Conservation (phyloP, 495 filamentous ascomycete species). For the Penicillium egyptiacum region DNA sequence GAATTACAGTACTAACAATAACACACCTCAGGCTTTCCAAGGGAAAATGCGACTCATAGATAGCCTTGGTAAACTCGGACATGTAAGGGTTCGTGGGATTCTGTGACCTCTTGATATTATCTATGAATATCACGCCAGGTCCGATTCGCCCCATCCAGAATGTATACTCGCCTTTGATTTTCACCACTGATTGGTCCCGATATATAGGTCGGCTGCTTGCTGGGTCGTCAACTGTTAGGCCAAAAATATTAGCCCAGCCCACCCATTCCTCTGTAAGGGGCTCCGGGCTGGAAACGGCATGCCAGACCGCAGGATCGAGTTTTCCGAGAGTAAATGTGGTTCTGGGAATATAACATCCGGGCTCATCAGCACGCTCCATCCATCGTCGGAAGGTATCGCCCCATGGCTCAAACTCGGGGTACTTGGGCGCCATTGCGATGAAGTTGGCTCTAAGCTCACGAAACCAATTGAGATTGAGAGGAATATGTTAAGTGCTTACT, state of each 20-base stretch:
- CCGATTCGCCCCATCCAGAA: not conserved
- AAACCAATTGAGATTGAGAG: not conserved
- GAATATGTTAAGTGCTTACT: not conserved
- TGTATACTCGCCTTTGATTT: not conserved
- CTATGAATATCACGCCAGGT: slow-evolving; percentile 3
- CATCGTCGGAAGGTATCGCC: not conserved
- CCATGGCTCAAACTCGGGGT: not conserved
- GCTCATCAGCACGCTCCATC: not conserved
- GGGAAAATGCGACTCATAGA: slow-evolving; percentile 2
- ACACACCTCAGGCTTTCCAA: not conserved
- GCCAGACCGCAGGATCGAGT: not conserved
- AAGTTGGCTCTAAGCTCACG: not conserved
- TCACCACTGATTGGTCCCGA: not conserved
- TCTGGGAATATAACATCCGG: not conserved
- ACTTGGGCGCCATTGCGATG: not conserved
- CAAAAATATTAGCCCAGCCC: not conserved
- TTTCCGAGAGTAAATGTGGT: not conserved
- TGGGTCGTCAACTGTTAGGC: not conserved
- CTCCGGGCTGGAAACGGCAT: too few relatives aligned
- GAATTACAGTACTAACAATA: not conserved
- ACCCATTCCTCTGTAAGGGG: not conserved
- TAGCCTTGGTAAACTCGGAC: not conserved
- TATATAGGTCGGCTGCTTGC: not conserved
- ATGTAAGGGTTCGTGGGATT: not conserved
- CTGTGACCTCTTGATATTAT: not conserved